These are phyloP conservation scores for Termitomyces sp. DNA, from an alignment of 768 basidiomycete genomes.

Conservation along the genomic window DNA sequence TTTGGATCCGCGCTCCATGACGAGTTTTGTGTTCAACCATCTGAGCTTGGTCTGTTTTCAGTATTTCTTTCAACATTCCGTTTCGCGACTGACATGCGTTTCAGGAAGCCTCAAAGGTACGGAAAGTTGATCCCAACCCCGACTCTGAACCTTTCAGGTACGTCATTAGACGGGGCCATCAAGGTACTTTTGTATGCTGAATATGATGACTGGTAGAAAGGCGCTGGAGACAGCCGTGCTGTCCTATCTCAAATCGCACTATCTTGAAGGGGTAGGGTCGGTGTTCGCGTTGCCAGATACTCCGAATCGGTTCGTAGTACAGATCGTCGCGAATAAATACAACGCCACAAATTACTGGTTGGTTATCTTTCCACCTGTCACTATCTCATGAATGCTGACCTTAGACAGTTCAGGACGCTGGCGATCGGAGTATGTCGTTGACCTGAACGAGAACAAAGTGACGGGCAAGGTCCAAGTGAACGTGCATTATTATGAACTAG, in stretches of 20 bases:
- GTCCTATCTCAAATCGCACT: constrained; percentile 77
- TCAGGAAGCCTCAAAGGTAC: constrained; percentile 76
- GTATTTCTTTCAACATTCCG: neutral
- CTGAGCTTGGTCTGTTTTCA: constrained; percentile 59
- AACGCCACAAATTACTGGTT: constrained; percentile 93
- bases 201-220: constrained; percentile 33
- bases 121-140: constrained; percentile 52
- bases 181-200: neutral
- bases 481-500: constrained; percentile 97
- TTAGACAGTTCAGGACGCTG: constrained; percentile 83
- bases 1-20: constrained; percentile 77
- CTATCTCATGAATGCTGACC: neutral
- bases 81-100: constrained; percentile 5
- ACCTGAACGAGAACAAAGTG: constrained; percentile 57
- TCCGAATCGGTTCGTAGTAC: constrained; percentile 52
- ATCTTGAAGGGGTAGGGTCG: constrained; percentile 69
- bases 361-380: constrained; percentile 5
- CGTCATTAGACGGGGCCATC: constrained; percentile 8
- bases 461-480: constrained; percentile 74
- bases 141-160: constrained; percentile 78
- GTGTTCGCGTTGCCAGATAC: constrained; percentile 55
- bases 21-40: constrained; percentile 82
- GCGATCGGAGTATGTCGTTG: constrained; percentile 81
- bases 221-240: constrained; percentile 66
- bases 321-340: constrained; percentile 94